Evolutionary conservation across 805 yeast genomes (phyloP).

Genomic region (Millerozyma acaciae): DNA sequence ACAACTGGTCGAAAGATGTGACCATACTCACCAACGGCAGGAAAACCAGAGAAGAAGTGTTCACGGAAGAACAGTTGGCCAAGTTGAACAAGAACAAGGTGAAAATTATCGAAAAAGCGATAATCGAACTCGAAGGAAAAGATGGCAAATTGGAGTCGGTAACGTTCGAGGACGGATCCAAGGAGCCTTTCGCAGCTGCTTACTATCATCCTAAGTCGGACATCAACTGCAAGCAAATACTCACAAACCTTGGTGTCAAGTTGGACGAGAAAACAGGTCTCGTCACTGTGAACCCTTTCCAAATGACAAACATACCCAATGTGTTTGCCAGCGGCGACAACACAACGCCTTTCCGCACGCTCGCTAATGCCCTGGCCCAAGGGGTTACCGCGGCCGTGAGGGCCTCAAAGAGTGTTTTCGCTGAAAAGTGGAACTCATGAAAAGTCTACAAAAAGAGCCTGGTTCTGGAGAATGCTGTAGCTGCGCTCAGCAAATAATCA

Average conservation of each 20-base stretch:
- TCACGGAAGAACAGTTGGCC: neutral
- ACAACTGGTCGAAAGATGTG: slow-evolving; percentile 11
- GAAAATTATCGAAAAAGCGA: neutral
- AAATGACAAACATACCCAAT: slow-evolving; percentile 6
- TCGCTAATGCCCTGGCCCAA: slow-evolving; percentile 10
- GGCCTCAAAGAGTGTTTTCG: slow-evolving; percentile 3
- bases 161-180: slow-evolving; percentile 5
- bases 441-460: too few species aligned
- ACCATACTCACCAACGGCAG: slow-evolving; percentile 6
- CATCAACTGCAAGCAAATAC: slow-evolving; percentile 4
- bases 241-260: slow-evolving; percentile 4
- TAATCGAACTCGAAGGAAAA: slow-evolving; percentile 1
- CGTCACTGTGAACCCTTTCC: slow-evolving; percentile 4
- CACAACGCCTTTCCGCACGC: slow-evolving; percentile 4
- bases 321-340: slow-evolving; percentile 9
- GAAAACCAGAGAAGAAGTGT: neutral
- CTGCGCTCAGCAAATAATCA: too few species aligned
- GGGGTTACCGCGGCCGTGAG: slow-evolving; percentile 4
- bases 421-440: slow-evolving; percentile 3
- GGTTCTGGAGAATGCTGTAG: too few species aligned
- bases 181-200: neutral
- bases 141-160: slow-evolving; percentile 1
- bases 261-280: slow-evolving; percentile 1
- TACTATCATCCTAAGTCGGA: slow-evolving; percentile 4
- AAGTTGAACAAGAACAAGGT: slow-evolving; percentile 2